Evolutionary conservation across 2,329 filamentous ascomycete genomes (phyloP), one percentile per base, ranked within the genome.

Genomic region (Leptographium flavum): DNA sequence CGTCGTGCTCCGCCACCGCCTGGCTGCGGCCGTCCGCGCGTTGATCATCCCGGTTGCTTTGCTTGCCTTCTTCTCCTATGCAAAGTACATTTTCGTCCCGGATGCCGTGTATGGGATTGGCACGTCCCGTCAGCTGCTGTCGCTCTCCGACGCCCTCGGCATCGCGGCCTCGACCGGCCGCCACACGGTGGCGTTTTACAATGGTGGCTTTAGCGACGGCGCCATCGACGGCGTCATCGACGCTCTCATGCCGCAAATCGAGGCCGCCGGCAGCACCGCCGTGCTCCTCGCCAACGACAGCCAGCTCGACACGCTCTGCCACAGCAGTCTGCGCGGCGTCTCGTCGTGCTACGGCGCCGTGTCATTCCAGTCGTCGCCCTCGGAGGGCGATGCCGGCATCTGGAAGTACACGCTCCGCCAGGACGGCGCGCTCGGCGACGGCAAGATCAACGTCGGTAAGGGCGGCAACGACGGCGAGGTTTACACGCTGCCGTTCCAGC

Each of bases 341-440:
- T 83, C 81, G 2, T 67, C 66, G 4, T 92, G 85, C 61, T 85
- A 79, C 57, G 83, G 76, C 8, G 85, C 81, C 3, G 75, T 81
- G 4, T 70, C 79, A 8, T 88, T 93, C 58, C 67, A 77, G 45
- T 81, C 81, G 1, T 93, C 85, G 5, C 85, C 87, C 0, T 70
- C 62, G 2, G 80, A 92, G 63, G 85, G 85, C 10, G 50, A 59
- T 1, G 72, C 70, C 7, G 72, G 73, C 2, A 61, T 74, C 38
- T 94, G 88, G 88, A 93, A 92, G 61, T 95, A 94, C 57, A 88
- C 85, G 0, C 68, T 94, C 23, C 71, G 84, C 46, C 79, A 79
- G 3, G 88, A 94, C 57, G 81, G 81, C 31, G 69, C 76, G 1
- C 69, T 94, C 47, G 79, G 80, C 19, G 73, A 76, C 8, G 59